Percentiles rank a stretch among this genome's conserved stretches.
phyloP scores from a whole-genome alignment of 768 basidiomycete genomes.

The Rhizopogon roseolus region DNA sequence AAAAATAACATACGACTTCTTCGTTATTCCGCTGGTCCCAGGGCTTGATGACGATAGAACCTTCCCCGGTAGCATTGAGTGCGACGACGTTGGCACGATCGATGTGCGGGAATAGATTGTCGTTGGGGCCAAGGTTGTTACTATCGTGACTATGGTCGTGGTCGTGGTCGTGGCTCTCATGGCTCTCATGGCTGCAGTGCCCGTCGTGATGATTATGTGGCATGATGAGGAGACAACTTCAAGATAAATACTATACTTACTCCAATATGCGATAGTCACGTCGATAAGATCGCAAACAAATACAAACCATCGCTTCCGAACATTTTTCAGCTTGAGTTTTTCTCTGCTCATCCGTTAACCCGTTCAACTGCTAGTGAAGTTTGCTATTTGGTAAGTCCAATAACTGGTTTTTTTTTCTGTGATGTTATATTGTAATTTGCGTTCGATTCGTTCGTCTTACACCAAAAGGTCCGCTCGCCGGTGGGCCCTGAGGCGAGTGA shows the following conservation, averaged over 20 bases:
- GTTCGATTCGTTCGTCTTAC: slow-evolving; percentile 65
- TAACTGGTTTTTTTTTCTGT: slow-evolving; percentile 18
- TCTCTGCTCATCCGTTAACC: not conserved
- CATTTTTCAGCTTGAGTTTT: slow-evolving; percentile 11
- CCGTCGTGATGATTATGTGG: slow-evolving; percentile 40
- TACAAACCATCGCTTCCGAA: not conserved
- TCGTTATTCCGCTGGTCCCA: slow-evolving; percentile 80
- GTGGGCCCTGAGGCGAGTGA: slow-evolving; percentile 60
- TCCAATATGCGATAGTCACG: too few relatives aligned
- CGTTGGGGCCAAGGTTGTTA: slow-evolving; percentile 46
- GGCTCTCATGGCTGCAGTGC: slow-evolving; percentile 53
- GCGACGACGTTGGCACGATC: slow-evolving; percentile 79
- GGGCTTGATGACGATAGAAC: slow-evolving; percentile 71
- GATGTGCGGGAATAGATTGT: slow-evolving; percentile 71
- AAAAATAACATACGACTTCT: slow-evolving; percentile 42
- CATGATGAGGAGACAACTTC: slow-evolving; percentile 31
- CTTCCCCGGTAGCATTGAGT: slow-evolving; percentile 56
- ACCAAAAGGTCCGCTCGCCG: slow-evolving; percentile 77
- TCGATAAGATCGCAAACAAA: not conserved
- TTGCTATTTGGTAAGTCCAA: slow-evolving; percentile 17
- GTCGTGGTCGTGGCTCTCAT: slow-evolving; percentile 57
- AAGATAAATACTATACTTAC: too few relatives aligned
- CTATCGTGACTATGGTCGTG: slow-evolving; percentile 45
- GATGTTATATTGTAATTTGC: slow-evolving; percentile 85
- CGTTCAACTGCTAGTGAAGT: not conserved